phyloP scores from a whole-genome alignment of 192 early-diverging fungal genomes.

The Ramicandelaber brevisporus region DNA sequence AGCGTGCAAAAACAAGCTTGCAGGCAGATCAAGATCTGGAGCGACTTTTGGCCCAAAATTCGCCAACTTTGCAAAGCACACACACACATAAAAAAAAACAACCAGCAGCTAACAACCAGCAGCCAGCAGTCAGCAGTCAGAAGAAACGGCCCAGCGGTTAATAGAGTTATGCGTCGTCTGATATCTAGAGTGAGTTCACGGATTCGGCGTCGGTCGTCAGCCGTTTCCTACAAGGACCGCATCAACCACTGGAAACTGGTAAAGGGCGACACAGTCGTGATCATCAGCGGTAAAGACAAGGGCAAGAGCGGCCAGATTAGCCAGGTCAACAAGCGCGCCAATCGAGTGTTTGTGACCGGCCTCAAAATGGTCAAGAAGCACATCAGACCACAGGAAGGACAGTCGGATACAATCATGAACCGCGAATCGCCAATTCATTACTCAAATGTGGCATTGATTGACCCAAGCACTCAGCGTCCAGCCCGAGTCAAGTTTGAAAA shows the following conservation, averaged over 20 bases:
- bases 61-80: too few species aligned
- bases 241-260: constrained; percentile 30
- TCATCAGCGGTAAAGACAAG: constrained; percentile 30
- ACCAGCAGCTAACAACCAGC: too few species aligned
- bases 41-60: too few species aligned
- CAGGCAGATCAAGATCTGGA: too few species aligned
- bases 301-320: constrained; percentile 34
- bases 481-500: constrained; percentile 7
- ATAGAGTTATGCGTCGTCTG: too few species aligned
- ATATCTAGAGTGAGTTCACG: too few species aligned
- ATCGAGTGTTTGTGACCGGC: constrained; percentile 30
- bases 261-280: constrained; percentile 30
- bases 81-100: too few species aligned
- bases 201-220: too few species aligned
- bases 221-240: constrained; percentile 13
- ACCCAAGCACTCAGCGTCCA: constrained; percentile 21
- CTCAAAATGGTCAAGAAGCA: constrained; percentile 28
- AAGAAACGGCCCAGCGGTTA: too few species aligned
- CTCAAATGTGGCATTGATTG: constrained; percentile 41
- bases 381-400: constrained; percentile 27
- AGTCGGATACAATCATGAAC: constrained; percentile 22
- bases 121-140: too few species aligned
- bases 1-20: too few species aligned
- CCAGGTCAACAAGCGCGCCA: constrained; percentile 28
- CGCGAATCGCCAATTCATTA: constrained; percentile 44